A percentile compares a stretch with the other conserved stretches of the same genome.
These are phyloP conservation scores for Lactuca saligna DNA, from an alignment of 129 eudicot genomes.

Conservation along the genomic window DNA sequence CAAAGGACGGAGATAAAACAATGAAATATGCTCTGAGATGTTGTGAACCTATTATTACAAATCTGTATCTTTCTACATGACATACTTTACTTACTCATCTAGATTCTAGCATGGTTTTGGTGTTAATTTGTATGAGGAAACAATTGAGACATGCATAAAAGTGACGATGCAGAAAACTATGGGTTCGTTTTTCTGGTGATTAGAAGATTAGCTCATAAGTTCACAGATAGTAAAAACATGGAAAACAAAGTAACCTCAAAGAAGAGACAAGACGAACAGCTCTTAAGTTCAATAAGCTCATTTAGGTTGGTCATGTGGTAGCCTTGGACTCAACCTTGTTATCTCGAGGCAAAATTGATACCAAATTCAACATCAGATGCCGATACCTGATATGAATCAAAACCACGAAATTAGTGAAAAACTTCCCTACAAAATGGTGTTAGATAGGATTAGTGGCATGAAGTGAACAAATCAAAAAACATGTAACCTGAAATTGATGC, in stretches of 20 bases:
- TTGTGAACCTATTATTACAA: too few relatives aligned
- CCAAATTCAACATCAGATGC: constrained; percentile 96
- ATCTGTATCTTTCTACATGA: too few relatives aligned
- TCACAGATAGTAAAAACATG: background rate
- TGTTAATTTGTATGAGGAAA: too few relatives aligned
- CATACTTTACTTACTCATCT: too few relatives aligned
- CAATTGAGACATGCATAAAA: too few relatives aligned
- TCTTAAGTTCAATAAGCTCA: constrained; percentile 90
- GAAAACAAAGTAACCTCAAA: constrained; percentile 60
- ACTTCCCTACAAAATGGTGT: background rate
- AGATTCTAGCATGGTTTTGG: too few relatives aligned
- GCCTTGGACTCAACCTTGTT: constrained; percentile 87
- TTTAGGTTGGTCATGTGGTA: constrained; percentile 81
- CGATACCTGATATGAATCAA: constrained; percentile 56
- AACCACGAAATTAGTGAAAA: background rate
- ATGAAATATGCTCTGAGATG: background rate
- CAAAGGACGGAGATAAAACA: background rate
- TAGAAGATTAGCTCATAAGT: too few relatives aligned
- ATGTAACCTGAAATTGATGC: constrained; percentile 69
- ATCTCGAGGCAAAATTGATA: constrained; percentile 80
- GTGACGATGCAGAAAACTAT: too few relatives aligned
- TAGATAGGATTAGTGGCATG: background rate
- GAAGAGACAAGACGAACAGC: constrained; percentile 90
- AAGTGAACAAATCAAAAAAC: background rate
- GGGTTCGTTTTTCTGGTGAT: too few relatives aligned